Conservation (phyloP, 176 grass and related monocot species). For the Aegilops sharonensis region DNA sequence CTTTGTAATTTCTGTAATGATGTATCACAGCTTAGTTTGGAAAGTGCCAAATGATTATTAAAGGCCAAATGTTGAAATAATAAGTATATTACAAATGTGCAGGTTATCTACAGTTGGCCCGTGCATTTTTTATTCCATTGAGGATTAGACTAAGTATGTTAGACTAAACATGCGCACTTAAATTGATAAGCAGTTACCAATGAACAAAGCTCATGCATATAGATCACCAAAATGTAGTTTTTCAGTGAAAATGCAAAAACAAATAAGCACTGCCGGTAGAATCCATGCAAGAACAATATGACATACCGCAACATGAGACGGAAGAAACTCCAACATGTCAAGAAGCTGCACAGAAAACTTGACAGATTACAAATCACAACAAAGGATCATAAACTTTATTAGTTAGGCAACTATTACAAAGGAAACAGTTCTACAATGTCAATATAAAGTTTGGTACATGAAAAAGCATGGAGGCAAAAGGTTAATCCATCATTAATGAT, state of each 20-base stretch:
- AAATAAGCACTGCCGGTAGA: not conserved
- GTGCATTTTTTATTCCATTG: not conserved
- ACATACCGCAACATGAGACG: constrained; percentile 94
- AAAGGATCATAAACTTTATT: constrained; percentile 3
- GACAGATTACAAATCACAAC: constrained; percentile 9
- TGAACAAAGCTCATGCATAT: not conserved
- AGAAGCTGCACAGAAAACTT: constrained; percentile 64
- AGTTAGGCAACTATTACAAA: constrained; percentile 1
- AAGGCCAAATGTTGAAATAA: constrained; percentile 7
- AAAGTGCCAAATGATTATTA: not conserved
- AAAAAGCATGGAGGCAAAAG: not conserved
- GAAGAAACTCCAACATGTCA: constrained; percentile 89
- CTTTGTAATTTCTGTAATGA: not conserved
- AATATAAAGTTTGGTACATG: constrained; percentile 1
- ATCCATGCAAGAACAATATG: constrained; percentile 32
- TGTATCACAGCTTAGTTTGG: not conserved
- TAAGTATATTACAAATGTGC: not conserved
- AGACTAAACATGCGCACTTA: not conserved
- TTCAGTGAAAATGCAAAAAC: constrained; percentile 14
- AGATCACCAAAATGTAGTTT: not conserved
- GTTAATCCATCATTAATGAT: constrained; percentile 8
- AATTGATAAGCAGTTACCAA: constrained; percentile 10
- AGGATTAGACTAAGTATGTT: not conserved
- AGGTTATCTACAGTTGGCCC: not conserved
- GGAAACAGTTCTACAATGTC: constrained; percentile 9